Evolutionary conservation across 2,329 filamentous ascomycete genomes (phyloP), one percentile per base, ranked within the genome.

Genomic region (Hypoxylon sp.): DNA sequence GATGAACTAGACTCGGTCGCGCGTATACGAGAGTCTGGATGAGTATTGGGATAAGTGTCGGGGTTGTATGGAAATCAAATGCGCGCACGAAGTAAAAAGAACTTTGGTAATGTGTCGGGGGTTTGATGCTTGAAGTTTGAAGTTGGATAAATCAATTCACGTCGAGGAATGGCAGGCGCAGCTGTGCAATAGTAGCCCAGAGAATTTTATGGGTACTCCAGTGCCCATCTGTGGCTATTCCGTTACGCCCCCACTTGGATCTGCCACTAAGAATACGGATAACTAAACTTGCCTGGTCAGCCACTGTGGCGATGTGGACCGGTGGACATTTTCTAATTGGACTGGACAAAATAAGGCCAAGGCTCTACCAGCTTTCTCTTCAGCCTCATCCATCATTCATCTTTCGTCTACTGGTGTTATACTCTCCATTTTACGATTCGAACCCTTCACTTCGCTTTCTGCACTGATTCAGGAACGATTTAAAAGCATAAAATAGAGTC

Each of bases 1-100:
- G 75, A 71, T 92, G 80, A 75, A 27, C 2, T 17, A 35, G 44
- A 19, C 19, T 19, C 35, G 17, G 32, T 59, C 15, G 47, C 39
- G n/a, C 27, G 37, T 24, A 27, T 27, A 37, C 3, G 15, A 21
- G 24, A 27, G 24, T 27, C 3, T 3, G 24, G 3, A 27, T 27
- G 3, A 3, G 24, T 27, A 5, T 27, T 27, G 24, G 1, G 24
- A 27, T 27, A 27, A 27, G 24, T 27, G 2, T 27, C 3, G 6
- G 42, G 31, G 29, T 48, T 42, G 17, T 6, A 32, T 29, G 27
- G 31, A n/a, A 8, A 50, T 24, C 3, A 2, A 19, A 51, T 32
- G 31, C 10, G 13, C 15, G 52, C 17, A 8, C 3, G 32, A 59
- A 31, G 48, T n/a, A 39, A 15, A 15, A 29, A 19, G 13, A 21